Evolutionary conservation across 2,329 filamentous ascomycete species (phyloP), one percentile per base, ranked within the genome.

Genomic region (Aspergillus clavatus): DNA sequence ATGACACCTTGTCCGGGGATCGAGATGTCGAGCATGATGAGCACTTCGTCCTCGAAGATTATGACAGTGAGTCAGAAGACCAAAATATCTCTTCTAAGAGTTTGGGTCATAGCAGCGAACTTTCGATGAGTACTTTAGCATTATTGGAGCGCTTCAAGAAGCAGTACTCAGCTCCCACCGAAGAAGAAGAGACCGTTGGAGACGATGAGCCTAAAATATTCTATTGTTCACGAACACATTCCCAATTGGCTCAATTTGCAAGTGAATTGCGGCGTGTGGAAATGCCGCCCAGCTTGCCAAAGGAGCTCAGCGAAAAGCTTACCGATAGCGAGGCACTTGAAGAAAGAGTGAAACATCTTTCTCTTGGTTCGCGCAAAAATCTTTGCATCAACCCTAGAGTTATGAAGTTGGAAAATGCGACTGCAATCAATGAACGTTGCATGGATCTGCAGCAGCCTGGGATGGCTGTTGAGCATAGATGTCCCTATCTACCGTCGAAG

Each of bases 391-490:
- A 98, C 55, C 80, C 86, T 0, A 79, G 83, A 23, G 91, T 98
- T 1, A 76, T 79, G 19, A 81, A 79, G 10, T 79, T 97, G 2
- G 77, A 79, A 6, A 78, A 71, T 33, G 74, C 85, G 1, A 83
- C 86, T 0, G 88, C 89, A 5, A 95, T 98, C 69, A 98, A 97
- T 60, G 93, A 98, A 63, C 80, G 84, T 10, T 98, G 93, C 59
- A 74, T 91, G 5, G 93, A 98, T 59, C 72, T 98, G 19, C 93
- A 98, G 62, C 85, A 95, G 63, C 72, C 86, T 0, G 73, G 71
- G 1, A 75, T 71, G 4, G 71, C 81, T 1, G 74, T 79, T 44
- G 78, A 83, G 10, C 82, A 83, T 54, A 83, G 79, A 60, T 98
- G 93, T 61, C 70, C 79, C 0, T 95, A 83, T 60, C 72, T 95